These are phyloP conservation scores for Phytophthora sp. DNA, from an alignment of 352 stramenopile species.

Conservation along the genomic window DNA sequence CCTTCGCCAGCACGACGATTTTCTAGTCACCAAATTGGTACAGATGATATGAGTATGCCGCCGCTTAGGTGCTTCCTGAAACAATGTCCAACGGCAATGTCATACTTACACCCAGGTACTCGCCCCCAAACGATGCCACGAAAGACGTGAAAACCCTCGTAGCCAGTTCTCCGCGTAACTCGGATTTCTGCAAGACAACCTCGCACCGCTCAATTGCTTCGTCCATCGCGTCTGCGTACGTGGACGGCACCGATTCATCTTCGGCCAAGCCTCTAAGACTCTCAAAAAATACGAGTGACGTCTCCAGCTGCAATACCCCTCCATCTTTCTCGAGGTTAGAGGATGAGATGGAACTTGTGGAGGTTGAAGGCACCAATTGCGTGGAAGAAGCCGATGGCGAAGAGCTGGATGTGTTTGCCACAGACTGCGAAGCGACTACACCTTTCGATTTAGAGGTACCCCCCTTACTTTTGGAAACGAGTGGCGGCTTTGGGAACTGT, in stretches of 20 bases:
- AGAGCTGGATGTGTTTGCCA: slow-evolving; percentile 6
- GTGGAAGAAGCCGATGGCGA: slow-evolving; percentile 33
- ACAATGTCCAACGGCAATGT: too few relatives aligned
- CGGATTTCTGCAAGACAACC: slow-evolving; percentile 69
- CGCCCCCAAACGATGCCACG: slow-evolving; percentile 60
- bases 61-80: neutral
- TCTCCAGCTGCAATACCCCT: slow-evolving; percentile 27
- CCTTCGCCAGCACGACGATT: slow-evolving; percentile 52
- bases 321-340: slow-evolving; percentile 59
- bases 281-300: slow-evolving; percentile 59
- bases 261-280: slow-evolving; percentile 53
- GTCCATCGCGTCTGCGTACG: slow-evolving; percentile 46
- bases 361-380: slow-evolving; percentile 27
- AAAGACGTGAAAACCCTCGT: slow-evolving; percentile 77
- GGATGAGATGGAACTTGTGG: slow-evolving; percentile 40
- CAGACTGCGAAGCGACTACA: neutral
- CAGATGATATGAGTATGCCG: neutral
- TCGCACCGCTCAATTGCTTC: slow-evolving; percentile 60
- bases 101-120: slow-evolving; percentile 62
- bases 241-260: slow-evolving; percentile 42
- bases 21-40: slow-evolving; percentile 42
- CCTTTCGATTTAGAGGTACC: slow-evolving; percentile 30
- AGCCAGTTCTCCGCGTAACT: slow-evolving; percentile 68
- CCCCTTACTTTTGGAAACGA: slow-evolving; percentile 32
- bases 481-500: slow-evolving; percentile 57